phyloP scores from a whole-genome alignment of 495 filamentous ascomycete genomes.

The Aspergillus bridgeri region DNA sequence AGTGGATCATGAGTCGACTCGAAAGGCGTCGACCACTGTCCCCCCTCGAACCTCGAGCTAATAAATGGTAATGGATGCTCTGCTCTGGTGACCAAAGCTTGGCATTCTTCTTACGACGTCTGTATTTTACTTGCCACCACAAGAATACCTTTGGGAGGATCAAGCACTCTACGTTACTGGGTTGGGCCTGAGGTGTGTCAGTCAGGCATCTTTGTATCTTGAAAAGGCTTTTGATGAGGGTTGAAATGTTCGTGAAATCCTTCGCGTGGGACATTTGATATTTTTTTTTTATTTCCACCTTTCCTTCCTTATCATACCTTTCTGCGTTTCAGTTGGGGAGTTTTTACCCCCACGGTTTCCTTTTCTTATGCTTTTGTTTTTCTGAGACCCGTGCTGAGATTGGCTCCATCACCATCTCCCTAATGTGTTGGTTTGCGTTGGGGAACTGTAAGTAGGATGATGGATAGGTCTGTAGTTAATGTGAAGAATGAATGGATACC shows the following conservation, averaged over 20 bases:
- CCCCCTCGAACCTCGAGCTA: not conserved
- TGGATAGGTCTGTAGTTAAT: slow-evolving; percentile 29
- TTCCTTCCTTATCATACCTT: slow-evolving; percentile 7
- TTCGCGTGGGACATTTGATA: not conserved
- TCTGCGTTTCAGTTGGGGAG: slow-evolving; percentile 6
- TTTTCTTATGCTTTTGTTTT: slow-evolving; percentile 13
- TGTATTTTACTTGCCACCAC: not conserved
- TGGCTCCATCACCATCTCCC: slow-evolving; percentile 12
- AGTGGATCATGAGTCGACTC: not conserved
- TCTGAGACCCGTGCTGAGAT: slow-evolving; percentile 6
- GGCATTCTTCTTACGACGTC: not conserved
- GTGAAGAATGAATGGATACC: slow-evolving; percentile 34
- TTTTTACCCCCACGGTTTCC: slow-evolving; percentile 4
- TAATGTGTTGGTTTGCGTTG: slow-evolving; percentile 7
- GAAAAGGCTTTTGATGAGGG: slow-evolving; percentile 22
- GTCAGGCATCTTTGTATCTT: slow-evolving; percentile 12
- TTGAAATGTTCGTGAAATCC: slow-evolving; percentile 9
- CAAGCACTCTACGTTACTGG: not conserved
- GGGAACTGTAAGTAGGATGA: slow-evolving; percentile 22
- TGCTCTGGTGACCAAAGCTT: not conserved
- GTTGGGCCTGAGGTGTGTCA: slow-evolving; percentile 6
- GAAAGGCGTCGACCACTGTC: not conserved
- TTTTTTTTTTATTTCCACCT: slow-evolving; percentile 5
- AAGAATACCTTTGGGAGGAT: not conserved
- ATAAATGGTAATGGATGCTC: not conserved